Base-by-base conservation (phyloP, 345 rosid genomes). In the Punica granatum region DNA sequence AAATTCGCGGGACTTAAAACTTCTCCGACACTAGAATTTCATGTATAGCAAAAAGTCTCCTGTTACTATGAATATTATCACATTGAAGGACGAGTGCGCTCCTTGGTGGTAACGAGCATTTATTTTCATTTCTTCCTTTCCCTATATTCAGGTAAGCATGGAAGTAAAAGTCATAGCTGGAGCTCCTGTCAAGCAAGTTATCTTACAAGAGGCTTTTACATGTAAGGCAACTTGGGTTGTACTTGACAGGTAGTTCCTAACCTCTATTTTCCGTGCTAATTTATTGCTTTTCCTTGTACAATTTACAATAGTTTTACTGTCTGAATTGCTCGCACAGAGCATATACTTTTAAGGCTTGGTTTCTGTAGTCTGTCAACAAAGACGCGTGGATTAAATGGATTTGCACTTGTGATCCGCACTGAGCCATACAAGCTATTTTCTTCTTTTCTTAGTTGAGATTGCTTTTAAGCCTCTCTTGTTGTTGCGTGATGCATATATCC, bases 151-250 rank as follows among this genome's bases (percentile, higher is more conserved):
- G 89, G 80, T 87, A 25, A 77, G 59, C 66, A 68, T 84, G 32
- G 87, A 83, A 80, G 89, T 87, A 53, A 83, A 78, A 74, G 67
- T 83, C 32, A 78, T 81, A 63, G 87, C 89, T 60, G 89, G 89
- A 63, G 21, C 63, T 60, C 89, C 92, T 64, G 62, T 74, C 10
- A 83, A 65, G 78, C 80, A 84, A 59, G 85, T 87, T 37, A 71
- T 84, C 58, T 30, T 84, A 23, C 89, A 84, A 59, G 89, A 87
- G 75, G 81, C 69, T 63, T 19, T 71, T 18, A 63, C 79, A 32
- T 72, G 30, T 58, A 80, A 78, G 3, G 77, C 87, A 35, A 72
- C 82, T 56, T 87, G 92, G 82, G 81, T 84, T 64, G 35, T 87
- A 70, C 81, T 87, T 26, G 87, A 83, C 63, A 72, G 86, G 89